Base-by-base conservation (phyloP, 2,329 filamentous ascomycete species). In the Ophiosphaerella narmari region DNA sequence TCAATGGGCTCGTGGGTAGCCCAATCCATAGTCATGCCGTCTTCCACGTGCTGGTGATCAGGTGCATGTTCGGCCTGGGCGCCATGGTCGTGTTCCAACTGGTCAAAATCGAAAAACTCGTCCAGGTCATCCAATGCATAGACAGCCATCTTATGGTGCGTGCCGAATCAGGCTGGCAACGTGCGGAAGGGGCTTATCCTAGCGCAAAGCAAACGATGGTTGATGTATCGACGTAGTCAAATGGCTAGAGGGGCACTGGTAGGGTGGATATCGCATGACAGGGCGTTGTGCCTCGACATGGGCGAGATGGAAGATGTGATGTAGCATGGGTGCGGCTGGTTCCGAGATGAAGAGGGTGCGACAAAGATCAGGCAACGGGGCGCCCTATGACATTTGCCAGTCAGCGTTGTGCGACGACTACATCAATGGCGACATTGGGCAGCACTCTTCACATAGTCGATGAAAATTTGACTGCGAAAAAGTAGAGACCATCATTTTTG, bases 21-120 rank as follows among this genome's bases (percentile, higher is more conserved):
- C 66, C 67, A 71, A 29, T 70, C 65, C 62, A 70, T 70, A 33
- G 50, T 21, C 9, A 42, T 48, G 12, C 61, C 51, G 36, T 55
- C 37, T 11, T 51, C 24, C 21, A 39, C n/a, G 38, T 46, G 26
- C 8, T 38, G 43, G 16, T 51, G 35, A 11, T 18, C 23, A 31
- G n/a, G 7, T 14, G 14, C 39, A 37, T 21, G 26, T 31, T 16
- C 18, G 23, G 14, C 23, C 43, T 57, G 47, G n/a, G 39, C 6
- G 21, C 35, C 50, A 37, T 48, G 44, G 42, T 69, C 61, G 13
- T 54, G 49, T 24, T 70, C 66, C 32, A 70, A 51, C 21, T 56
- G 58, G n/a, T 59, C 55, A 51, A 72, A 72, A 48, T 72, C 69
- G 48, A 72, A 72, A 59, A 72, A 72, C 35, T 71, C 69, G 24